Conservation (phyloP, 192 early-diverging fungal species). For the Chytriomyces confervae region DNA sequence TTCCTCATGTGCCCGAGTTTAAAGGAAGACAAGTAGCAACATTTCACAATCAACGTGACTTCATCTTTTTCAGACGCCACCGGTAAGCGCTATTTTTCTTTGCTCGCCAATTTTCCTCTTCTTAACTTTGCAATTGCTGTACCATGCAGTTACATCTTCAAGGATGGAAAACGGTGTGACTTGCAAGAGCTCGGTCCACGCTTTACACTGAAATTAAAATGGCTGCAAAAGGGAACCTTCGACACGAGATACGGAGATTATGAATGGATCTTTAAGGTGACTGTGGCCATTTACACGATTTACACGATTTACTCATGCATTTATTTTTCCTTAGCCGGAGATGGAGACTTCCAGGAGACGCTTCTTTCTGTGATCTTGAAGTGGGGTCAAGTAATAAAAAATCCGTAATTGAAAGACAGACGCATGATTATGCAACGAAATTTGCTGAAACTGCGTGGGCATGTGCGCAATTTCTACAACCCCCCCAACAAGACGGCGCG, state of each 20-base stretch:
- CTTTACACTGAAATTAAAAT: constrained; percentile 92
- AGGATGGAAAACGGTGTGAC: constrained; percentile 72
- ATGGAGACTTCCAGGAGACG: constrained; percentile 89
- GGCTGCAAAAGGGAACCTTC: constrained; percentile 96
- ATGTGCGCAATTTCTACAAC: no score
- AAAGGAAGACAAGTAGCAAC: constrained; percentile 92
- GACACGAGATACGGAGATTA: constrained; percentile 90
- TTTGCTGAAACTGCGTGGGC: no score
- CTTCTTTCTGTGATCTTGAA: constrained; percentile 68
- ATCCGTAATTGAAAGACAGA: no score
- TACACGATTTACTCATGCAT: not conserved
- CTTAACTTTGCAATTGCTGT: not conserved
- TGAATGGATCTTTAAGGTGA: constrained; percentile 91
- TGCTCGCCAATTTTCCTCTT: not conserved
- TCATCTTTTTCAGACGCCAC: constrained; percentile 97
- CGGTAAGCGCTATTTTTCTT: constrained; percentile 50
- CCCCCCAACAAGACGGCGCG: no score
- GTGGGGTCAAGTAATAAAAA: no score
- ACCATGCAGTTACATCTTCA: constrained; percentile 77
- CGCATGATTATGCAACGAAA: no score
- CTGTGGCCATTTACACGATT: not conserved
- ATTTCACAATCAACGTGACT: constrained; percentile 99
- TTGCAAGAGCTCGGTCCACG: constrained; percentile 95
- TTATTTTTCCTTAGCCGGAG: constrained; percentile 54
- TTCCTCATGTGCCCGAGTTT: constrained; percentile 98